phyloP scores from a whole-genome alignment of 768 basidiomycete species.

The Xanthoconium stramineum region DNA sequence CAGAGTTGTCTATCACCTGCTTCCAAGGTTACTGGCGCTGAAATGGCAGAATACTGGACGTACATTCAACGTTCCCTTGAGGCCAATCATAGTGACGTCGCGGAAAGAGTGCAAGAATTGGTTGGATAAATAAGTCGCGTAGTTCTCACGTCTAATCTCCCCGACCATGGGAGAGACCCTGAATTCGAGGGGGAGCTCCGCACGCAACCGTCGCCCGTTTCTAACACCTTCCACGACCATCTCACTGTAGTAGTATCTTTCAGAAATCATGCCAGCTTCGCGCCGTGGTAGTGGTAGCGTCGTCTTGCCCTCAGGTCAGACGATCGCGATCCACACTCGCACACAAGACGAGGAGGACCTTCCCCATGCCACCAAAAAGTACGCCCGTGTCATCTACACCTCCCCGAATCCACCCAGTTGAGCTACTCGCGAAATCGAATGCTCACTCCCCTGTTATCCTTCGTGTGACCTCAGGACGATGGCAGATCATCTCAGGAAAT shows the following conservation, averaged over 20 bases:
- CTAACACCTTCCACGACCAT: conserved; percentile 18
- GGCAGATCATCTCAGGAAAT: conserved; percentile 90
- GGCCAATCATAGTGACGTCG: conserved; percentile 73
- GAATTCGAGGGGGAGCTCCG: conserved; percentile 16
- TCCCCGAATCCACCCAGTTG: not conserved
- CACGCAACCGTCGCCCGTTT: not conserved
- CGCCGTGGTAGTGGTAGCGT: conserved; percentile 78
- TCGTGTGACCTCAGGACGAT: conserved; percentile 59
- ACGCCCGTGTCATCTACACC: conserved; percentile 22
- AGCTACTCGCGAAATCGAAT: not conserved
- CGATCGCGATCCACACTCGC: conserved; percentile 82
- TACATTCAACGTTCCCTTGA: conserved; percentile 89
- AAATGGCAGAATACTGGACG: conserved; percentile 18
- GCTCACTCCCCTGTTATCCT: conserved; percentile 4
- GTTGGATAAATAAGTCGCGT: conserved; percentile 13
- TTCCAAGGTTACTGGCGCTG: not conserved
- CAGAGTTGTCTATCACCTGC: conserved; percentile 96
- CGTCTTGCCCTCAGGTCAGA: conserved; percentile 69
- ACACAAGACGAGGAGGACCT: conserved; percentile 85
- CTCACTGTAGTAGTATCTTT: not conserved
- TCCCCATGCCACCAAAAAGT: conserved; percentile 94
- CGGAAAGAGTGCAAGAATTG: not conserved
- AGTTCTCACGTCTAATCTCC: conserved; percentile 23
- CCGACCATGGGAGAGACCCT: not conserved
- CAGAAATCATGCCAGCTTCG: conserved; percentile 55